phyloP scores from a whole-genome alignment of 441 rosid genomes.

The Euphorbia neoarborescens region DNA sequence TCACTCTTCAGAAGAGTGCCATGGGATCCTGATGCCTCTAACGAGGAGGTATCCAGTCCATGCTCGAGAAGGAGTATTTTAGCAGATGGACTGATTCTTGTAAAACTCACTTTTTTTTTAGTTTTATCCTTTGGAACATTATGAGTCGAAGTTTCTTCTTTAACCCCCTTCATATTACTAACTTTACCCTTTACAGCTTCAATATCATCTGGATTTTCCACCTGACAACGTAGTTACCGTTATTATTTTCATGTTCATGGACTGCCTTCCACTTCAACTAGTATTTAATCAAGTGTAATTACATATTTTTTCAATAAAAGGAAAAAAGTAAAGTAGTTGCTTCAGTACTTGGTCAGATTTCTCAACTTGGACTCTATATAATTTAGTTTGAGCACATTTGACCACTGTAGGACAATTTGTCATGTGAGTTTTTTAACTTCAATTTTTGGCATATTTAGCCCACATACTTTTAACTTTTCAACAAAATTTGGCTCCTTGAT shows the following conservation, averaged over 20 bases:
- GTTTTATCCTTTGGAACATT: slow-evolving; percentile 37
- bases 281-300: slow-evolving; percentile 1
- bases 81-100: slow-evolving; percentile 89
- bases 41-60: slow-evolving; percentile 67
- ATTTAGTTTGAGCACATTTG: not conserved
- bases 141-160: slow-evolving; percentile 39
- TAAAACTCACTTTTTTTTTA: slow-evolving; percentile 35
- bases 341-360: not conserved
- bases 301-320: not conserved
- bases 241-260: slow-evolving; percentile 17
- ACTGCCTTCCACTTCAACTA: slow-evolving; percentile 10
- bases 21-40: slow-evolving; percentile 71
- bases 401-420: not conserved
- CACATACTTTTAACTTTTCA: not conserved
- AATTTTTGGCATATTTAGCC: not conserved
- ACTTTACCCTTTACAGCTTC: slow-evolving; percentile 56
- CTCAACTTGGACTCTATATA: not conserved
- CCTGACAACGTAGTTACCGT: slow-evolving; percentile 43
- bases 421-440: not conserved
- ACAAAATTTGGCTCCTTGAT: not conserved
- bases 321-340: not conserved
- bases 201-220: slow-evolving; percentile 72
- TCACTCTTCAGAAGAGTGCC: slow-evolving; percentile 88
- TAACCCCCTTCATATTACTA: slow-evolving; percentile 32
- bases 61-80: slow-evolving; percentile 64